Evolutionary conservation across 164 flowering plant genomes (phyloP).

Genomic region (Annona cherimola): DNA sequence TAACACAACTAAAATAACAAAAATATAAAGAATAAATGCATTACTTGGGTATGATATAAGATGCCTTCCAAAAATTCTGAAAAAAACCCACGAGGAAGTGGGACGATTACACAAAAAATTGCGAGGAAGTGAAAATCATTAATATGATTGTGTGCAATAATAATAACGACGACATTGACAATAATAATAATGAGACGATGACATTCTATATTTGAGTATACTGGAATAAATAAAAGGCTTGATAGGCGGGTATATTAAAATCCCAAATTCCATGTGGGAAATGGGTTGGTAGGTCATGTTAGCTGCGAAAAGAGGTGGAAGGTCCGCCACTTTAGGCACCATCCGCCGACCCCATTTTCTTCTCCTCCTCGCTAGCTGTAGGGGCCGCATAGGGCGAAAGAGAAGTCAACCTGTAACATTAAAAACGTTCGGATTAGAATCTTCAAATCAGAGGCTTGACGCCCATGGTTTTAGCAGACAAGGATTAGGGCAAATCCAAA

Average conservation of each 20-base stretch:
- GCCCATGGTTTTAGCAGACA: not conserved
- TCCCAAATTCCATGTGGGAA: not conserved
- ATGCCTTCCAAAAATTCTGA: no score
- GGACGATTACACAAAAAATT: no score
- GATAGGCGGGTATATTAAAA: not conserved
- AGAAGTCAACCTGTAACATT: conserved; percentile 15
- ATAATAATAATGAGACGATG: no score
- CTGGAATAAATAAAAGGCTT: not conserved
- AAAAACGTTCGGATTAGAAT: not conserved
- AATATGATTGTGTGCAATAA: not conserved
- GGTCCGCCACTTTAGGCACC: not conserved
- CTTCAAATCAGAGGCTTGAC: not conserved
- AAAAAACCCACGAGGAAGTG: no score
- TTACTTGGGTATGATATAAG: no score
- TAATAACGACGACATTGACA: no score
- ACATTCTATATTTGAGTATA: no score
- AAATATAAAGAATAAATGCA: no score
- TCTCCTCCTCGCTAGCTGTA: not conserved
- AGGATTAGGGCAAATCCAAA: not conserved
- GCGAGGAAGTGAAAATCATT: no score
- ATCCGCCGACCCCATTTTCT: not conserved
- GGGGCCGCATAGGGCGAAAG: conserved; percentile 10
- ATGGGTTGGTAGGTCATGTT: not conserved
- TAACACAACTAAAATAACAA: no score
- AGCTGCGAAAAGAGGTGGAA: not conserved